Conservation (phyloP, 768 basidiomycete genomes). For the Macrolepiota dolichaula region DNA sequence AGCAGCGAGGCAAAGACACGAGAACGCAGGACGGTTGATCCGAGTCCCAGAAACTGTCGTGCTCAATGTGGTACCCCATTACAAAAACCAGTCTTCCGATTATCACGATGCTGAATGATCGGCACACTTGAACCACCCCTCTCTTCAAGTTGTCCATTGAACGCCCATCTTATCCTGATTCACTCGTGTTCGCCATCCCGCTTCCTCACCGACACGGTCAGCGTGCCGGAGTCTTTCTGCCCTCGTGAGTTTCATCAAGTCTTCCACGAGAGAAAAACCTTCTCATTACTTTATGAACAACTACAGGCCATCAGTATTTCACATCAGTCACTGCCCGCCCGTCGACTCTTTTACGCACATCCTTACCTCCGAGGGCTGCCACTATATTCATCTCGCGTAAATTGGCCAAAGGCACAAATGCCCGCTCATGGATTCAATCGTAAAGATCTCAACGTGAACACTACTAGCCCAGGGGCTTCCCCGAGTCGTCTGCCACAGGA, state of each 20-base stretch:
- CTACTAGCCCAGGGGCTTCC: conserved; percentile 7
- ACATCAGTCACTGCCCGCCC: conserved; percentile 10
- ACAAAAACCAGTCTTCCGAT: conserved; percentile 24
- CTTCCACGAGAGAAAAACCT: not conserved
- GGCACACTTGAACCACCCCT: not conserved
- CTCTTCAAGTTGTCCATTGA: not conserved
- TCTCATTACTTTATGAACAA: not conserved
- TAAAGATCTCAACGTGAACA: conserved; percentile 5
- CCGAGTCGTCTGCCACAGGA: conserved; percentile 14
- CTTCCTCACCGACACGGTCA: not conserved
- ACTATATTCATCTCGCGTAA: conserved; percentile 10
- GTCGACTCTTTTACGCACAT: conserved; percentile 13
- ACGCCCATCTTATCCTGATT: not conserved
- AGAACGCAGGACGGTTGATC: conserved; percentile 24
- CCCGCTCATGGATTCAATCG: conserved; percentile 19
- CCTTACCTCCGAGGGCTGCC: conserved; percentile 8
- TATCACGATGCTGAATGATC: conserved; percentile 24
- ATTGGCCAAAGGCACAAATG: conserved; percentile 18
- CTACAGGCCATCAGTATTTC: not conserved
- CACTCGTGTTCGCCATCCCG: conserved; percentile 1
- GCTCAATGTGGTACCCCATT: conserved; percentile 23
- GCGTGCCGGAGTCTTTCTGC: not conserved
- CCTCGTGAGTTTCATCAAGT: not conserved
- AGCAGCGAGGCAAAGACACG: conserved; percentile 33
- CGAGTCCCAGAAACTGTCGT: conserved; percentile 20